Evolutionary conservation across 352 stramenopile genomes (phyloP).

Genomic region (Globisporangium canariense): DNA sequence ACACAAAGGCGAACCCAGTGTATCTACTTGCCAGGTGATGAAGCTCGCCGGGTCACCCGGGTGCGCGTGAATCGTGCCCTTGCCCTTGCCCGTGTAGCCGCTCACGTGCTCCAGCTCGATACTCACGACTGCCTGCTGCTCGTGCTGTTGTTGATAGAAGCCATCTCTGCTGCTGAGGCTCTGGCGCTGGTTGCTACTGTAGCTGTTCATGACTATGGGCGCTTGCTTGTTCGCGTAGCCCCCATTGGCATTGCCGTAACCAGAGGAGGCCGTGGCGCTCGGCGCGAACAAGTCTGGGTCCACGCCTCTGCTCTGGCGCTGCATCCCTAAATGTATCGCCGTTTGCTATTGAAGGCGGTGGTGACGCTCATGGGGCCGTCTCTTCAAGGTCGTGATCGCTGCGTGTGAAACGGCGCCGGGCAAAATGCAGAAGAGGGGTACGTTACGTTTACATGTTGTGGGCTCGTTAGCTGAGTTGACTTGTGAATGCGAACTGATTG

Average conservation of each 20-base stretch:
- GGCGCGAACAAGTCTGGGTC: constrained; percentile 61
- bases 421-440: not conserved
- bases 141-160: constrained; percentile 4
- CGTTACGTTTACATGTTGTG: not conserved
- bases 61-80: constrained; percentile 51
- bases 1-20: not conserved
- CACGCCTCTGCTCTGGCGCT: constrained; percentile 30
- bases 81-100: constrained; percentile 53
- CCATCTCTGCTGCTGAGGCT: constrained; percentile 14
- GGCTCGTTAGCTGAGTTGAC: too few species aligned
- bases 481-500: too few species aligned
- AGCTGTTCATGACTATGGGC: constrained; percentile 4
- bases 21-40: constrained; percentile 40
- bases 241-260: not conserved
- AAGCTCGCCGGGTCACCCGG: constrained; percentile 45
- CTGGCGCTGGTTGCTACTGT: constrained; percentile 16
- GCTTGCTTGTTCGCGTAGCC: not conserved
- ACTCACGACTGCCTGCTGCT: constrained; percentile 11
- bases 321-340: constrained; percentile 17
- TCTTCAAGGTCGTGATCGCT: not conserved
- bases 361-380: not conserved
- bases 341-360: not conserved
- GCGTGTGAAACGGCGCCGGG: not conserved
- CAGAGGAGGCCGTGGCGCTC: constrained; percentile 16
- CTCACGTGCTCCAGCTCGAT: constrained; percentile 73